phyloP scores from a whole-genome alignment of 192 early-diverging fungal species.

The Coemansia sp. region DNA sequence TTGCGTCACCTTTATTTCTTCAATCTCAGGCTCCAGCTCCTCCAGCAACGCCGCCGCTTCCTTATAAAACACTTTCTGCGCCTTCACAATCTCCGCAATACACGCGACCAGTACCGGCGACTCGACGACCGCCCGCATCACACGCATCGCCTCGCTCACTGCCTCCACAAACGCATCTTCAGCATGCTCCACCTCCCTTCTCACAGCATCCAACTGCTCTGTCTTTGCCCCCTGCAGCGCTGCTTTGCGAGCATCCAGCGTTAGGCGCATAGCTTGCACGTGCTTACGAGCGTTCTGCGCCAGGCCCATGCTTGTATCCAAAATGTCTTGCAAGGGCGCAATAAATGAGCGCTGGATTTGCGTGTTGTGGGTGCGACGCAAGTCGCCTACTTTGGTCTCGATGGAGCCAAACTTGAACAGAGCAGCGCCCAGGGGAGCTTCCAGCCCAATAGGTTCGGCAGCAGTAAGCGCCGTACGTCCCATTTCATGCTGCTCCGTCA shows the following conservation, averaged over 20 bases:
- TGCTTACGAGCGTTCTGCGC: slow-evolving; percentile 85
- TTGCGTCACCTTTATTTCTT: slow-evolving; percentile 92
- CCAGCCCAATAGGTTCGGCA: slow-evolving; percentile 66
- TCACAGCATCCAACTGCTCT: slow-evolving; percentile 69
- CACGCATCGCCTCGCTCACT: slow-evolving; percentile 90
- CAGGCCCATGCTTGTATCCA: slow-evolving; percentile 73
- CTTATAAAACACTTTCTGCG: slow-evolving; percentile 86
- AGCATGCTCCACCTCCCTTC: slow-evolving; percentile 83
- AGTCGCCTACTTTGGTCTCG: slow-evolving; percentile 82
- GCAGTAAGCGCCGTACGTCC: slow-evolving; percentile 66
- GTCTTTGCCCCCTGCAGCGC: slow-evolving; percentile 72
- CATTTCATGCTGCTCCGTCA: slow-evolving; percentile 74
- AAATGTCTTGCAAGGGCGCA: slow-evolving; percentile 68
- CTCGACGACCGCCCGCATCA: slow-evolving; percentile 92
- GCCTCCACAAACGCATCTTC: slow-evolving; percentile 96
- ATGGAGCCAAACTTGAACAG: slow-evolving; percentile 83
- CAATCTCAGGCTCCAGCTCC: slow-evolving; percentile 87
- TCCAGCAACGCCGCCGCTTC: slow-evolving; percentile 68
- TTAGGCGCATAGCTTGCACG: slow-evolving; percentile 78
- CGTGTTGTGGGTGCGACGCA: slow-evolving; percentile 73
- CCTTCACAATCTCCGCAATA: slow-evolving; percentile 81
- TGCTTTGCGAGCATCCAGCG: slow-evolving; percentile 84
- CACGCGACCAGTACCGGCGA: slow-evolving; percentile 79
- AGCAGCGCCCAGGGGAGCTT: slow-evolving; percentile 86
- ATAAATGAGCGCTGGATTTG: slow-evolving; percentile 73